These are phyloP conservation scores for Micromonas commoda DNA, from an alignment of 139 green algal genomes.

Conservation along the genomic window DNA sequence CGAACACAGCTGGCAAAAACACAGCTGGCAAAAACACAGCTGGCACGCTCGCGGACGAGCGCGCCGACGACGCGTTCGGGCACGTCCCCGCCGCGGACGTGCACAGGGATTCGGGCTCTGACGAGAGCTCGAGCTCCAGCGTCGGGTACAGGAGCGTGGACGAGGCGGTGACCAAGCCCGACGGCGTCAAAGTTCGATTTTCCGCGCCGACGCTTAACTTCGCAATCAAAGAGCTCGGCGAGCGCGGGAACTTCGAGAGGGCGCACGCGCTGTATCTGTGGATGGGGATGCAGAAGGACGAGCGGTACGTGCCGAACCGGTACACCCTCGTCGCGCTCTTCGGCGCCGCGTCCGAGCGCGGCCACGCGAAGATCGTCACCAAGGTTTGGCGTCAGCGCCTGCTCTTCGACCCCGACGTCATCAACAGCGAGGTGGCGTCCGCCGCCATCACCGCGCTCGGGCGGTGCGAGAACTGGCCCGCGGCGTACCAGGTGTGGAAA, in stretches of 20 bases:
- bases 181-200: not conserved
- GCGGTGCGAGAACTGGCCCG: not conserved
- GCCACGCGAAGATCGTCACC: not conserved
- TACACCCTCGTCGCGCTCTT: constrained; percentile 1
- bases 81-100: too few relatives aligned
- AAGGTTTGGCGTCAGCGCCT: not conserved
- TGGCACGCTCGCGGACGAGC: not conserved
- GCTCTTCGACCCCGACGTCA: not conserved
- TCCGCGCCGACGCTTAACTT: constrained; percentile 15
- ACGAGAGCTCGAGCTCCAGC: not conserved
- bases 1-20: not conserved
- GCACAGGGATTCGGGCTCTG: too few relatives aligned
- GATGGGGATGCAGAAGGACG: constrained; percentile 2
- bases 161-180: not conserved
- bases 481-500: constrained; percentile 9
- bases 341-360: not conserved
- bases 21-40: not conserved
- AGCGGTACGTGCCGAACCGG: constrained; percentile 8
- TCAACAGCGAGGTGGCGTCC: not conserved
- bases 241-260: not conserved
- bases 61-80: too few relatives aligned
- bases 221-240: constrained; percentile 18
- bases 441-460: constrained; percentile 2
- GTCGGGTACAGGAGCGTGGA: not conserved
- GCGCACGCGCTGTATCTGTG: constrained; percentile 22